A percentile compares a stretch with the other conserved stretches of the same genome.
Conservation (phyloP, 2,329 filamentous ascomycete species). For the Venturia pyrina region DNA sequence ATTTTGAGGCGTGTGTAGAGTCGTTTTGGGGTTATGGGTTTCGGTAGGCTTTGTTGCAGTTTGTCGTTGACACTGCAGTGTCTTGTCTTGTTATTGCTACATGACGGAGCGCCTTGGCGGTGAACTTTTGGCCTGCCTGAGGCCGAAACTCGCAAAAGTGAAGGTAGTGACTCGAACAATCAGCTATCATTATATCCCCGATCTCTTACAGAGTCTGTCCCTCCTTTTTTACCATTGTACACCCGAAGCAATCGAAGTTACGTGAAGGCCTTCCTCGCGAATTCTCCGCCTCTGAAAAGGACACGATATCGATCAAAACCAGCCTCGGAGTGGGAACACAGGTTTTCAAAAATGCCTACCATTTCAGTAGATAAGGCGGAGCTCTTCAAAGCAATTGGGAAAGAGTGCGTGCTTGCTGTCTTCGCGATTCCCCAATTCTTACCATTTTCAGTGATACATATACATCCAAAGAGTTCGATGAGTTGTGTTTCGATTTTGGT, state of each 20-base stretch:
- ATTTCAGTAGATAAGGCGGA: constrained; percentile 94
- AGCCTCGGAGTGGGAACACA: background rate
- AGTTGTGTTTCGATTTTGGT: constrained; percentile 96
- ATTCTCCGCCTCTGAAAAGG: background rate
- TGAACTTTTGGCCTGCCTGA: background rate
- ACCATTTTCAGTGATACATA: constrained; percentile 45
- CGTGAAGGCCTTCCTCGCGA: background rate
- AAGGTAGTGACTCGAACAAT: background rate
- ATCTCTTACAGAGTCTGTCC: background rate
- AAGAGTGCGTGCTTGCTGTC: constrained; percentile 51
- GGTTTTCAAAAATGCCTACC: constrained; percentile 65
- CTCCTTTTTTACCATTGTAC: background rate
- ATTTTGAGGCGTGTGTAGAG: background rate
- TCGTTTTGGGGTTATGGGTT: background rate
- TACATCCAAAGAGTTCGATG: constrained; percentile 90
- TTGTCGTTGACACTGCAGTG: background rate
- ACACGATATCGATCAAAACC: background rate
- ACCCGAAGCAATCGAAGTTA: background rate
- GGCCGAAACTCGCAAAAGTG: background rate
- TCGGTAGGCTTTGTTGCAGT: background rate
- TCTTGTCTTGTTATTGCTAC: background rate
- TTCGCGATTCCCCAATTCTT: background rate
- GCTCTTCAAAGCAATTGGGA: constrained; percentile 85
- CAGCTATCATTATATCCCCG: background rate
- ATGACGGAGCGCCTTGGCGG: background rate